Conservation (phyloP, 139 green algal species). For the Micractinium conductrix region DNA sequence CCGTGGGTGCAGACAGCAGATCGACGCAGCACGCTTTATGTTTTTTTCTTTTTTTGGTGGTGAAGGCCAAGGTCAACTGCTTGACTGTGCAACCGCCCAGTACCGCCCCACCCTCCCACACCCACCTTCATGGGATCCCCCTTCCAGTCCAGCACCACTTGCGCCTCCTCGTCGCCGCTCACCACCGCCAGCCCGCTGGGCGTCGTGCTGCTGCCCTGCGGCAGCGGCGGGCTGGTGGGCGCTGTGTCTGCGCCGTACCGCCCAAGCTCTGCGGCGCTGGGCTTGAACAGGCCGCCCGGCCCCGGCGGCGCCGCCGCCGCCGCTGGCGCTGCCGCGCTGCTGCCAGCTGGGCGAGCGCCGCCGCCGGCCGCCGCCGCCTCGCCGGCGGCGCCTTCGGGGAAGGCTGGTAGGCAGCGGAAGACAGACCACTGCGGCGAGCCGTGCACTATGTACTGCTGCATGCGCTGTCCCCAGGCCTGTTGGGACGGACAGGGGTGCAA, state of each 20-base stretch:
- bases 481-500: neutral
- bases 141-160: slow-evolving; percentile 76
- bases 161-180: slow-evolving; percentile 15
- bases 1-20: no score
- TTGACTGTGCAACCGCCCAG: no score
- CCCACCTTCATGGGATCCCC: slow-evolving; percentile 71
- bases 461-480: slow-evolving; percentile 46
- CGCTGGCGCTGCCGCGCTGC: neutral
- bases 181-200: slow-evolving; percentile 34
- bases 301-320: neutral
- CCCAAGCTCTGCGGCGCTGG: slow-evolving; percentile 14
- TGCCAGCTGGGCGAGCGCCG: no score
- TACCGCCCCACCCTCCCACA: neutral
- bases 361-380: no score
- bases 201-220: slow-evolving; percentile 12
- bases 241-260: slow-evolving; percentile 35
- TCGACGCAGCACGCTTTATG: no score
- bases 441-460: slow-evolving; percentile 45
- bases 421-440: slow-evolving; percentile 16
- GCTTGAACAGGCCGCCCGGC: neutral
- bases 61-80: no score
- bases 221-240: neutral
- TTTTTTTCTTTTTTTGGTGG: no score
- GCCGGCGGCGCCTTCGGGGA: no score
- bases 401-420: slow-evolving; percentile 20